Percentiles rank a stretch among this genome's conserved stretches.
Evolutionary conservation across 257 asterid genomes (phyloP).

Genomic region (Cynanchum wilfordii): DNA sequence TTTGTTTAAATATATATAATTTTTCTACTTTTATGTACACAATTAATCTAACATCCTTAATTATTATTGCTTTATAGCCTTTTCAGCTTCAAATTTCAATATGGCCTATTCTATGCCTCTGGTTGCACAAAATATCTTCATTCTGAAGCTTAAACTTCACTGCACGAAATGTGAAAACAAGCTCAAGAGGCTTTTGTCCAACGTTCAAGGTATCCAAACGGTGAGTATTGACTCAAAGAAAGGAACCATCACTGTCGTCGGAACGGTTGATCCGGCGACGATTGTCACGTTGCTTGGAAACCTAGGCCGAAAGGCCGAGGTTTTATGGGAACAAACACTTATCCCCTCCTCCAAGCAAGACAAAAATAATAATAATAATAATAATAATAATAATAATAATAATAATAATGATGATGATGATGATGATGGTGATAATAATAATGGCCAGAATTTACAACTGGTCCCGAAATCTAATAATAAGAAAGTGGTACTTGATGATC

Average conservation of each 20-base stretch:
- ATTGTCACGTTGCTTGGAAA: slow-evolving; percentile 17
- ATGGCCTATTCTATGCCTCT: slow-evolving; percentile 14
- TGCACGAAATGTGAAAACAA: slow-evolving; percentile 20
- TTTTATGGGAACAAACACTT: slow-evolving; percentile 17
- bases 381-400: neutral
- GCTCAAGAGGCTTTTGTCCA: slow-evolving; percentile 2
- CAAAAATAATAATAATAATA: too few relatives aligned
- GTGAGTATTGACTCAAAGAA: slow-evolving; percentile 14
- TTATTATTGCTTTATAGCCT: too few relatives aligned
- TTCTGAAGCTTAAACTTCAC: slow-evolving; percentile 20
- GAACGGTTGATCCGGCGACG: slow-evolving; percentile 22
- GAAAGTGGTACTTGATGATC: neutral
- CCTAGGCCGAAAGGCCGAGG: slow-evolving; percentile 24
- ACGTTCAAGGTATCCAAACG: slow-evolving; percentile 10
- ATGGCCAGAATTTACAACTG: slow-evolving; percentile 1
- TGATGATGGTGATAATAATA: too few relatives aligned
- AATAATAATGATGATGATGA: too few relatives aligned
- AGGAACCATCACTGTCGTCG: slow-evolving; percentile 16
- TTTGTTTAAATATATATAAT: too few relatives aligned
- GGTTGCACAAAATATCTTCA: slow-evolving; percentile 18
- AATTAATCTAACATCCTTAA: neutral
- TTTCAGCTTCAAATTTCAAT: too few relatives aligned
- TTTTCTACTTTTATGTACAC: too few relatives aligned
- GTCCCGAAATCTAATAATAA: neutral
- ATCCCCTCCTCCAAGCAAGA: too few relatives aligned